Evolutionary conservation across 2,329 filamentous ascomycete species (phyloP).

Genomic region (Trichoderma atrobrunneum): DNA sequence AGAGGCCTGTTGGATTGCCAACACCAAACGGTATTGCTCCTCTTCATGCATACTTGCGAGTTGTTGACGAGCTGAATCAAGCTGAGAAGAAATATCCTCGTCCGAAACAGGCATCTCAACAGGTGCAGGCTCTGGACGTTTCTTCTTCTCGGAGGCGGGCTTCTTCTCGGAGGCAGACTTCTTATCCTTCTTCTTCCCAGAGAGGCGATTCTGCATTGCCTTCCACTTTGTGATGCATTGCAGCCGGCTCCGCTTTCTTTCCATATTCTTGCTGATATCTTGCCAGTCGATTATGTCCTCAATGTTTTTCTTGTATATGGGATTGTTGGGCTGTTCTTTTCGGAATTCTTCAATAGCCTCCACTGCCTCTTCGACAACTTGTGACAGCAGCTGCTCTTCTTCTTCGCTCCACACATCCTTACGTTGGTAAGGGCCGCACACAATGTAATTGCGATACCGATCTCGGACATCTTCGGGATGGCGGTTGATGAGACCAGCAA

Average conservation of each 20-base stretch:
- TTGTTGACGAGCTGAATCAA: conserved; percentile 43
- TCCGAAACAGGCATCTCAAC: conserved; percentile 24
- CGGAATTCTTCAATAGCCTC: conserved; percentile 43
- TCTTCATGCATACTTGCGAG: conserved; percentile 41
- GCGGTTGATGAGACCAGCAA: conserved; percentile 62
- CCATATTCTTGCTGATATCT: conserved; percentile 61
- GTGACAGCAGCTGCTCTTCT: conserved; percentile 55
- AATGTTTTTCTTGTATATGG: conserved; percentile 40
- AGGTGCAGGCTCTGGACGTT: not conserved
- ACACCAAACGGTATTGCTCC: conserved; percentile 45
- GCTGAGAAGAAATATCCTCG: conserved; percentile 39
- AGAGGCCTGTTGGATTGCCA: conserved; percentile 42
- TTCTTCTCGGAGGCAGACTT: not conserved
- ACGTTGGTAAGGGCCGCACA: conserved; percentile 53
- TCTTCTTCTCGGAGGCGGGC: not conserved
- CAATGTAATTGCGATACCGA: conserved; percentile 66
- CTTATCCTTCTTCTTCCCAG: conserved; percentile 33
- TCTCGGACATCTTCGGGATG: conserved; percentile 65
- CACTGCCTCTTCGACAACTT: conserved; percentile 53
- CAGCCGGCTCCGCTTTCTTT: conserved; percentile 58
- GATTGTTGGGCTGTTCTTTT: conserved; percentile 32
- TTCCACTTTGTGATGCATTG: conserved; percentile 70
- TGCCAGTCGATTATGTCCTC: conserved; percentile 64
- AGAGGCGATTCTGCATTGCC: conserved; percentile 37
- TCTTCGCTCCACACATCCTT: conserved; percentile 57